These are phyloP conservation scores for Hemisphaericaspora xylanilytica DNA, from an alignment of 1,139 yeast species.

Conservation along the genomic window DNA sequence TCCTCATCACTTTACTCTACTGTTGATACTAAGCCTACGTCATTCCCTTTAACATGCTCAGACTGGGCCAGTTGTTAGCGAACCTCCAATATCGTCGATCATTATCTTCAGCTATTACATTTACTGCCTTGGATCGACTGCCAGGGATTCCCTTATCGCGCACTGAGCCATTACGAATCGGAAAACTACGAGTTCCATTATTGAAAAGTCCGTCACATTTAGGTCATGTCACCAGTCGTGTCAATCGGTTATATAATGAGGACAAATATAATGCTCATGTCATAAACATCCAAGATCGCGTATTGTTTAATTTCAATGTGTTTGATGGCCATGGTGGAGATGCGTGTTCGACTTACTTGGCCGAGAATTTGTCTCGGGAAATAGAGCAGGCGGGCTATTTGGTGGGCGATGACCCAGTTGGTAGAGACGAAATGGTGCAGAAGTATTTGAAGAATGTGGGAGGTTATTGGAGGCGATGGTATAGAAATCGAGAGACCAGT, in stretches of 20 bases:
- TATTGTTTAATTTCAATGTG: constrained; percentile 62
- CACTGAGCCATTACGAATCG: constrained; percentile 19
- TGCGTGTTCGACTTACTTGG: constrained; percentile 64
- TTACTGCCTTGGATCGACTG: constrained; percentile 26
- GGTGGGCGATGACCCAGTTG: constrained; percentile 24
- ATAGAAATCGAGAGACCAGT: constrained; percentile 44
- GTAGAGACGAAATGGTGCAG: constrained; percentile 39
- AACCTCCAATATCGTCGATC: constrained; percentile 5
- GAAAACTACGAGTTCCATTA: constrained; percentile 48
- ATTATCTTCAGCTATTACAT: constrained; percentile 25
- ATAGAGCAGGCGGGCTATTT: constrained; percentile 46
- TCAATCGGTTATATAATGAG: constrained; percentile 76
- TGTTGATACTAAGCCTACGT: too few species aligned
- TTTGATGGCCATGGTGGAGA: constrained; percentile 96
- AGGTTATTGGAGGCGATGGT: constrained; percentile 87
- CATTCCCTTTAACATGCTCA: too few species aligned
- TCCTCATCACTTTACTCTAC: too few species aligned
- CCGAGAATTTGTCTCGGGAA: constrained; percentile 49
- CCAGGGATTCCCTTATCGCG: constrained; percentile 12
- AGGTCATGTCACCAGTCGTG: constrained; percentile 78
- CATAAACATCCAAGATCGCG: constrained; percentile 30
- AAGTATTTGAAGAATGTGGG: constrained; percentile 62
- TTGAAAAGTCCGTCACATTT: constrained; percentile 70
- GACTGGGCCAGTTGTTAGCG: too few species aligned
- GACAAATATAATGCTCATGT: constrained; percentile 71